phyloP scores from a whole-genome alignment of 2,329 filamentous ascomycete species.

The Pseudopyrenochaeta lycopersici region DNA sequence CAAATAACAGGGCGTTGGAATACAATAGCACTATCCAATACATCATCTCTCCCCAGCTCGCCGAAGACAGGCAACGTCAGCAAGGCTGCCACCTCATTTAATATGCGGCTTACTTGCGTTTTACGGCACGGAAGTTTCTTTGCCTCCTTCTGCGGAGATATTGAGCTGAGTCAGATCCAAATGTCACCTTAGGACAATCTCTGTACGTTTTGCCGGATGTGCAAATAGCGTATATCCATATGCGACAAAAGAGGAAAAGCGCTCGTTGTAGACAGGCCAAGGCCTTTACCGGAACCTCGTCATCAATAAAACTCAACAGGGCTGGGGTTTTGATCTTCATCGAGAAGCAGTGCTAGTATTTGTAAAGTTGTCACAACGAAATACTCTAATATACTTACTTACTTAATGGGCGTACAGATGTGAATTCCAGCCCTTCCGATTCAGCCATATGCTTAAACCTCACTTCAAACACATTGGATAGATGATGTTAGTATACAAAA shows the following conservation, averaged over 20 bases:
- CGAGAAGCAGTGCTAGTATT: too few species aligned
- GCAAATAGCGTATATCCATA: not conserved
- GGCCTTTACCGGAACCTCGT: too few species aligned
- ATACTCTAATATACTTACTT: too few species aligned
- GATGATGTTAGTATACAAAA: too few species aligned
- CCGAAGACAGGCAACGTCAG: constrained; percentile 11
- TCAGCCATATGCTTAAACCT: too few species aligned
- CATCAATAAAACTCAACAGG: too few species aligned
- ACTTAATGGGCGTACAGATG: too few species aligned
- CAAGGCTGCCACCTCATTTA: constrained; percentile 12
- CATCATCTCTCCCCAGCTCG: not conserved
- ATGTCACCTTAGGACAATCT: not conserved
- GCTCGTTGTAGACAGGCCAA: not conserved
- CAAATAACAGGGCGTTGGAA: not conserved
- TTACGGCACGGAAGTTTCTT: not conserved
- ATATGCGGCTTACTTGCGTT: constrained; percentile 9
- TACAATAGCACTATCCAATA: not conserved
- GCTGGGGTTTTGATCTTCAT: too few species aligned
- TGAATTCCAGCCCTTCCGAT: too few species aligned
- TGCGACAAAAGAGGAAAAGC: not conserved
- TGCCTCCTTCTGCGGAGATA: not conserved
- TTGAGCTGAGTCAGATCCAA: not conserved
- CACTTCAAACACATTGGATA: too few species aligned
- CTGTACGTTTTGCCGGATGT: not conserved
- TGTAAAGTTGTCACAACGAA: too few species aligned